phyloP scores from a whole-genome alignment of 306 rosid genomes.

The Carpinus fangiana region DNA sequence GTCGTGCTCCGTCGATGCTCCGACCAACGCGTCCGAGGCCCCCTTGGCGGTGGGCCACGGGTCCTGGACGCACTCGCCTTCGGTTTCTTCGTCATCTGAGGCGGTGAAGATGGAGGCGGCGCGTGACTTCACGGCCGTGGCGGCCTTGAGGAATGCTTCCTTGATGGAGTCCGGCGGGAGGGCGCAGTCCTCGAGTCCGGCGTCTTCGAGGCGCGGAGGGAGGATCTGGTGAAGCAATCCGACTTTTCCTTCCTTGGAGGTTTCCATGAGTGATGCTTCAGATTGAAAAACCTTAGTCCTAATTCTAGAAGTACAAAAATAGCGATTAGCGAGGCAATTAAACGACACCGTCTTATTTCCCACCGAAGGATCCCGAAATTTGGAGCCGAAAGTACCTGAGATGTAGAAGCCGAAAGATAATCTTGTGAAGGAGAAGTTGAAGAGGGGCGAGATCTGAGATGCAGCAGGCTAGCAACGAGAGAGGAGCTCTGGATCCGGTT shows the following conservation, averaged over 20 bases:
- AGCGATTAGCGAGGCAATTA: background rate
- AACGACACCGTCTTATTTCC: background rate
- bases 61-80: conserved; percentile 28
- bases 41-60: conserved; percentile 23
- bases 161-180: conserved; percentile 72
- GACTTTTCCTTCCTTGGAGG: conserved; percentile 31
- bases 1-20: conserved; percentile 11
- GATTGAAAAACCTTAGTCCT: background rate
- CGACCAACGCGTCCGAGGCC: conserved; percentile 15
- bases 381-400: no score
- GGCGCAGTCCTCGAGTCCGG: conserved; percentile 86
- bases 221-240: conserved; percentile 48
- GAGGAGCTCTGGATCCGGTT: no score
- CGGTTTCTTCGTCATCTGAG: conserved; percentile 21
- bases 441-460: no score
- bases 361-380: background rate
- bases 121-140: conserved; percentile 43
- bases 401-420: no score
- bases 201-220: conserved; percentile 86
- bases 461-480: no score
- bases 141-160: conserved; percentile 78
- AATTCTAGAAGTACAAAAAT: background rate
- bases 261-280: conserved; percentile 40
- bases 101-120: conserved; percentile 26
- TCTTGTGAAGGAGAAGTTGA: no score